Percentiles rank a stretch among this genome's conserved stretches.
phyloP scores from a whole-genome alignment of 371 early-diverging fungal genomes.

The Mucor circinelloides region DNA sequence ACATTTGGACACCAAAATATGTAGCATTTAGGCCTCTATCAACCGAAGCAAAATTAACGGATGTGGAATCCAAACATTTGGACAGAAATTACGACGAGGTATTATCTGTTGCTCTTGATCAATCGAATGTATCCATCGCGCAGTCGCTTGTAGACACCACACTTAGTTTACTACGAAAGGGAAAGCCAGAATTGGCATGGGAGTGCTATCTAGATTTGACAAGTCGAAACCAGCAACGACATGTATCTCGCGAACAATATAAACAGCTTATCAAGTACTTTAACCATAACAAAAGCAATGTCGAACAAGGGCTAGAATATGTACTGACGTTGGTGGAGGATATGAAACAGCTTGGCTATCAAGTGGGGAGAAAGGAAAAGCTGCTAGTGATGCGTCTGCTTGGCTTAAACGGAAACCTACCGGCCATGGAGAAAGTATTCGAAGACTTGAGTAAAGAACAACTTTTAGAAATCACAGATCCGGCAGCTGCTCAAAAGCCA shows the following conservation, averaged over 20 bases:
- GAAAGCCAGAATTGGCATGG: conserved; percentile 43
- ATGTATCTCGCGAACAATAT: conserved; percentile 40
- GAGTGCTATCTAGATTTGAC: conserved; percentile 47
- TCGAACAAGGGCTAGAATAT: conserved; percentile 26
- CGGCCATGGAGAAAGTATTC: conserved; percentile 43
- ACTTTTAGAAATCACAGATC: conserved; percentile 10
- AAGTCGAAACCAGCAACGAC: conserved; percentile 29
- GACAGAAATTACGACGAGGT: conserved; percentile 13
- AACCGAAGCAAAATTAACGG: not conserved
- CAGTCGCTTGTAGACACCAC: conserved; percentile 35
- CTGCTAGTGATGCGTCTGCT: conserved; percentile 39
- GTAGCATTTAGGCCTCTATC: not conserved
- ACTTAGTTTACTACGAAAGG: conserved; percentile 22
- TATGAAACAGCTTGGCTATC: conserved; percentile 39
- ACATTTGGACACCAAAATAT: not conserved
- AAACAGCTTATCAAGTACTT: conserved; percentile 33
- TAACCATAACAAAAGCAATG: conserved; percentile 11
- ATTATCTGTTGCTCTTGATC: conserved; percentile 41
- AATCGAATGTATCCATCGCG: conserved; percentile 41
- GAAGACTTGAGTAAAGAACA: conserved; percentile 25
- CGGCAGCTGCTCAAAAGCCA: conserved; percentile 27
- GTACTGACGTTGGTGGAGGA: conserved; percentile 42
- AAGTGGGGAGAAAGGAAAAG: conserved; percentile 38
- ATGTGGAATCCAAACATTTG: not conserved
- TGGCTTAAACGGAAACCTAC: conserved; percentile 40